These are phyloP conservation scores for Colletotrichum siamense DNA, from an alignment of 2,329 filamentous ascomycete genomes.

Conservation along the genomic window DNA sequence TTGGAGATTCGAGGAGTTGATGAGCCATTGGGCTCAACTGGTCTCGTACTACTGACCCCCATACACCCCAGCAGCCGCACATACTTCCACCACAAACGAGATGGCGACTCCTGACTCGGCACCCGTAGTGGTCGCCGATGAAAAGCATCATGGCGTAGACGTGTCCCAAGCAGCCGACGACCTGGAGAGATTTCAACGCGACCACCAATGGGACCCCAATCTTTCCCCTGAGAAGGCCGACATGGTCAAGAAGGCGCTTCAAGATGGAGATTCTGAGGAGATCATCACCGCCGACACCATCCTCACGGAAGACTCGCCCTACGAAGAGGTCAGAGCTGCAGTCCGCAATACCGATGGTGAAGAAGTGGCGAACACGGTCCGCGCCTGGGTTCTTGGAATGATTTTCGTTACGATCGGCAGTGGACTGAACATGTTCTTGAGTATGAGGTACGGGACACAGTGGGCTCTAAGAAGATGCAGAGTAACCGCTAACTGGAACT, in stretches of 20 bases:
- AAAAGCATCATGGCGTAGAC: not conserved
- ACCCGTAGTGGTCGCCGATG: not conserved
- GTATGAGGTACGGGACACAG: not conserved
- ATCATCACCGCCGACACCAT: conserved; percentile 34
- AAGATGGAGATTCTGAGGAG: conserved; percentile 34
- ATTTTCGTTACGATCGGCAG: conserved; percentile 51
- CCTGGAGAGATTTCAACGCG: conserved; percentile 33
- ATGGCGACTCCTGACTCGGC: not conserved
- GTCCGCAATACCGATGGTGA: conserved; percentile 9
- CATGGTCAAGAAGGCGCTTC: conserved; percentile 33
- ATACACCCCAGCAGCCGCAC: not conserved
- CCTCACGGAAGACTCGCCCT: conserved; percentile 42
- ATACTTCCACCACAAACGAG: not conserved
- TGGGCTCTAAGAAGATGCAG: fast-evolving
- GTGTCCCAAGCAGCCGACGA: conserved; percentile 13
- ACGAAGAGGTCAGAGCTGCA: conserved; percentile 32
- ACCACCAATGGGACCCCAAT: conserved; percentile 40
- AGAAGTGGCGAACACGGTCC: conserved; percentile 40
- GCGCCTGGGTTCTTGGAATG: conserved; percentile 48
- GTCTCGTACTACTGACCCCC: not conserved
- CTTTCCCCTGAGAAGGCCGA: conserved; percentile 37
- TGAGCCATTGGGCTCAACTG: not conserved
- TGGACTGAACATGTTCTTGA: conserved; percentile 24
- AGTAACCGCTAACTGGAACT: not conserved
- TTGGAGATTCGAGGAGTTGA: not conserved